Evolutionary conservation across 441 rosid genomes (phyloP).

Genomic region (Adansonia rubrostipa): DNA sequence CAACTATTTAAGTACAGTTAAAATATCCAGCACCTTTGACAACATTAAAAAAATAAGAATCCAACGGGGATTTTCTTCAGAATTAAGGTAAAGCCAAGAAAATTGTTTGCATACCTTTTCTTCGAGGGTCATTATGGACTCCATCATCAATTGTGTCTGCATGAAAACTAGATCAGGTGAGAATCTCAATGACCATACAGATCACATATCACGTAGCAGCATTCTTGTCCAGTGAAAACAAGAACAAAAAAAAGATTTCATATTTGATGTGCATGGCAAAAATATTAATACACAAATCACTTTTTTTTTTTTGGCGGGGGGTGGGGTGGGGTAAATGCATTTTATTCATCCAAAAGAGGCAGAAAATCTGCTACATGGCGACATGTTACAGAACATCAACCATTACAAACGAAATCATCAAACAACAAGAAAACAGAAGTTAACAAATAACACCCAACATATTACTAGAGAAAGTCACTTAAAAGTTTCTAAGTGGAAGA

Average conservation of each 20-base stretch:
- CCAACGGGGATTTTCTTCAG: not conserved
- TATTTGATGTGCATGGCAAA: not conserved
- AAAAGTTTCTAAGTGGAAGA: not conserved
- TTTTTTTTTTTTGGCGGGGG: too few species aligned
- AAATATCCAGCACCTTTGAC: not conserved
- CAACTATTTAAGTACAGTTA: not conserved
- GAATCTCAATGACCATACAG: not conserved
- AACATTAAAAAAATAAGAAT: not conserved
- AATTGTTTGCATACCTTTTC: slow-evolving; percentile 35
- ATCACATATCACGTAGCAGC: not conserved
- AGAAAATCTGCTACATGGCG: too few species aligned
- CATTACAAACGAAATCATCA: too few species aligned
- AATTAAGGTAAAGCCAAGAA: not conserved
- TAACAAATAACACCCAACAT: not conserved
- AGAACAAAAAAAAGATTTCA: not conserved
- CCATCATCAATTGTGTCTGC: slow-evolving; percentile 45
- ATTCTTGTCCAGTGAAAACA: not conserved
- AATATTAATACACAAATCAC: not conserved
- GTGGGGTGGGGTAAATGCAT: too few species aligned
- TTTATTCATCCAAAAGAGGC: too few species aligned
- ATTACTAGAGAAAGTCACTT: not conserved
- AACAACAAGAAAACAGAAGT: too few species aligned
- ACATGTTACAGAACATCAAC: too few species aligned
- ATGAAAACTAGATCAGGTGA: not conserved
- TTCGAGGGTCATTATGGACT: slow-evolving; percentile 34